Conservation (phyloP, 495 filamentous ascomycete species). For the Beverwykella pulmonaria region DNA sequence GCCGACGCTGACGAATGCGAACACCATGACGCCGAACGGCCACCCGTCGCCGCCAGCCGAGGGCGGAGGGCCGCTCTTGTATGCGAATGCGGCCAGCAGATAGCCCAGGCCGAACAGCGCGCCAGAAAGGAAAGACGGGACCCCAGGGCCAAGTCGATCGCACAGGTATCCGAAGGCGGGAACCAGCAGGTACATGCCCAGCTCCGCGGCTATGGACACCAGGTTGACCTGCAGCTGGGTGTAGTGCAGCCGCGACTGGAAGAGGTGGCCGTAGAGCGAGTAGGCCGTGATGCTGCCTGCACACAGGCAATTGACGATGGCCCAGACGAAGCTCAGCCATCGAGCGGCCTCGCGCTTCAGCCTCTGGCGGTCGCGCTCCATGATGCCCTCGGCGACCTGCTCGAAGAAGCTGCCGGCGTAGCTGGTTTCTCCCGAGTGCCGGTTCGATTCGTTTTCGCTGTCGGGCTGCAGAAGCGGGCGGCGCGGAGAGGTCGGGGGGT, state of each 20-base stretch:
- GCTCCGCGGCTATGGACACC: constrained; percentile 77
- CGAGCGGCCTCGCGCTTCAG: constrained; percentile 56
- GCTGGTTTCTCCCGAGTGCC: constrained; percentile 42
- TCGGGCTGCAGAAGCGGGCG: constrained; percentile 50
- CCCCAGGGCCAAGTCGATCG: constrained; percentile 79
- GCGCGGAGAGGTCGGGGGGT: constrained; percentile 48
- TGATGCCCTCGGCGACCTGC: constrained; percentile 63
- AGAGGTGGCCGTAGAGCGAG: constrained; percentile 86
- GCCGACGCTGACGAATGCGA: constrained; percentile 79
- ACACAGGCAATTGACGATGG: constrained; percentile 57
- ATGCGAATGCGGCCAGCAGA: constrained; percentile 76
- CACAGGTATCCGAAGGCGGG: constrained; percentile 88
- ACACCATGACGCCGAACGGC: constrained; percentile 80
- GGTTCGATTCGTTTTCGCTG: constrained; percentile 37
- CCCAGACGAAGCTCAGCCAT: constrained; percentile 62
- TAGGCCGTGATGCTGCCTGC: constrained; percentile 57
- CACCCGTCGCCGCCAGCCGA: constrained; percentile 62
- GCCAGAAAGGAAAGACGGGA: constrained; percentile 70
- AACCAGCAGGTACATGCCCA: constrained; percentile 87
- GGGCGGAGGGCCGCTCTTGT: constrained; percentile 62
- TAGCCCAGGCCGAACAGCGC: constrained; percentile 80
- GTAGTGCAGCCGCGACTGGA: constrained; percentile 81
- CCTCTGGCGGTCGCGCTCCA: constrained; percentile 58
- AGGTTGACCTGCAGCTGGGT: constrained; percentile 89
- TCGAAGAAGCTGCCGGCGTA: constrained; percentile 62